These are phyloP conservation scores for Acacia concinna DNA, from an alignment of 331 rosid species.

Conservation along the genomic window DNA sequence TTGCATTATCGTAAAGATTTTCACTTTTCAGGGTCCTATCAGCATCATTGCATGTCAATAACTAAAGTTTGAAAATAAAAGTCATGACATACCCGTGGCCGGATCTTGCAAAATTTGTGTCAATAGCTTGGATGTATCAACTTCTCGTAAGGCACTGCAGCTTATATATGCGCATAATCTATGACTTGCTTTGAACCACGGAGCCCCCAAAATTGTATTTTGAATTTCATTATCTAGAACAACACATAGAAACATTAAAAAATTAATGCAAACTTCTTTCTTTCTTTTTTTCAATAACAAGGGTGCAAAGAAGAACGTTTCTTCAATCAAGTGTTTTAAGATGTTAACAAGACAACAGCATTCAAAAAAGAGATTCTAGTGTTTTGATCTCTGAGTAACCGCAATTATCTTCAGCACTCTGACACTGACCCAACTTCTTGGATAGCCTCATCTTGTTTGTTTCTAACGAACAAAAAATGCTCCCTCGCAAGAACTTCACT, in stretches of 20 bases:
- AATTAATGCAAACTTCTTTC: not conserved
- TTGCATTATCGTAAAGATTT: not conserved
- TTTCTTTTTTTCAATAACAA: not conserved
- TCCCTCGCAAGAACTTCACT: not conserved
- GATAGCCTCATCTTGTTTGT: not conserved
- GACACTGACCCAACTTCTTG: not conserved
- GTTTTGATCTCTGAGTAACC: not conserved
- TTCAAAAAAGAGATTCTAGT: not conserved
- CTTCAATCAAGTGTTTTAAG: not conserved
- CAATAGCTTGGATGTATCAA: slow-evolving; percentile 70
- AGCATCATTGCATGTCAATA: not conserved
- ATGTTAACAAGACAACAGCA: not conserved
- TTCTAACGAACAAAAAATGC: not conserved
- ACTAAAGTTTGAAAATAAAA: not conserved
- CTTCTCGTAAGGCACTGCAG: slow-evolving; percentile 84
- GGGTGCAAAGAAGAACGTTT: not conserved
- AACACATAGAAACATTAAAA: not conserved
- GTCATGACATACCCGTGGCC: slow-evolving; percentile 33
- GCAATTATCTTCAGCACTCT: not conserved
- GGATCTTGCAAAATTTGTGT: slow-evolving; percentile 55
- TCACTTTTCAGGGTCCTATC: not conserved
- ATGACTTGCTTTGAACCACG: slow-evolving; percentile 78
- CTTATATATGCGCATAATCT: slow-evolving; percentile 85
- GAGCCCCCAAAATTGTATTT: slow-evolving; percentile 60
- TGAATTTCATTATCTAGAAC: slow-evolving; percentile 69